Percentiles rank a stretch among this genome's conserved stretches.
Evolutionary conservation across 1,139 yeast species (phyloP).

Genomic region (Saccharomyces hybrid): DNA sequence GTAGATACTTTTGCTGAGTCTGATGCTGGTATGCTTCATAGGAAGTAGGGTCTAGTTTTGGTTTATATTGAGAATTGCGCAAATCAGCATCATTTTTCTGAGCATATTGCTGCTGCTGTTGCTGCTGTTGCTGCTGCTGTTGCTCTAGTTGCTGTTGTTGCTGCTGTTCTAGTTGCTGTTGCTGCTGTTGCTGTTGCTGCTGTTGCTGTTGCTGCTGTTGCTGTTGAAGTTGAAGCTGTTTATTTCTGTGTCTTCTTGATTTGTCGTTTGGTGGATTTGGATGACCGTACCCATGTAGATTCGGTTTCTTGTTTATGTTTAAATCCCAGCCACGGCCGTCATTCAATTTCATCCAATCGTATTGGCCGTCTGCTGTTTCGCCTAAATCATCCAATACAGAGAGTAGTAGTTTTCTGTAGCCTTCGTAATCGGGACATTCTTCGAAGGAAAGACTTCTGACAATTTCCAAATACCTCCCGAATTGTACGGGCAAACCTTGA

Average conservation of each 20-base stretch:
- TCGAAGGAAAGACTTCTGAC: slow-evolving; percentile 68
- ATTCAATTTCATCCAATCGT: slow-evolving; percentile 79
- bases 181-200: slow-evolving; percentile 9
- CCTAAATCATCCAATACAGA: slow-evolving; percentile 54
- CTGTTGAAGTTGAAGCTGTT: slow-evolving; percentile 13
- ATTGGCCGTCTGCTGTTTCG: slow-evolving; percentile 56
- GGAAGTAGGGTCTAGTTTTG: slow-evolving; percentile 31
- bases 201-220: slow-evolving; percentile 19
- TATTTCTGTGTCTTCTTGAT: slow-evolving; percentile 35
- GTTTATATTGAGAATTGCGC: slow-evolving; percentile 1
- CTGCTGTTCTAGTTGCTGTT: slow-evolving; percentile 4
- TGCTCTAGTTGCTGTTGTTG: slow-evolving; percentile 13
- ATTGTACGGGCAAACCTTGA: slow-evolving; percentile 63
- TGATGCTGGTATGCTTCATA: slow-evolving; percentile 34
- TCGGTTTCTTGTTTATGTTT: slow-evolving; percentile 67
- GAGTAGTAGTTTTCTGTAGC: slow-evolving; percentile 56
- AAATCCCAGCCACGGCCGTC: slow-evolving; percentile 82
- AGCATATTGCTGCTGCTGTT: slow-evolving; percentile 14
- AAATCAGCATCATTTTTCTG: neutral
- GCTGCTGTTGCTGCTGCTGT: slow-evolving; percentile 17
- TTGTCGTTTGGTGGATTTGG: slow-evolving; percentile 47
- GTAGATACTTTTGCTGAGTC: slow-evolving; percentile 30
- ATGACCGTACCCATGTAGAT: slow-evolving; percentile 75
- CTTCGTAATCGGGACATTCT: slow-evolving; percentile 71
- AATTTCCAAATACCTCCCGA: slow-evolving; percentile 65